Evolutionary conservation across 495 filamentous ascomycete genomes (phyloP).

Genomic region (Aspergillus leporis): DNA sequence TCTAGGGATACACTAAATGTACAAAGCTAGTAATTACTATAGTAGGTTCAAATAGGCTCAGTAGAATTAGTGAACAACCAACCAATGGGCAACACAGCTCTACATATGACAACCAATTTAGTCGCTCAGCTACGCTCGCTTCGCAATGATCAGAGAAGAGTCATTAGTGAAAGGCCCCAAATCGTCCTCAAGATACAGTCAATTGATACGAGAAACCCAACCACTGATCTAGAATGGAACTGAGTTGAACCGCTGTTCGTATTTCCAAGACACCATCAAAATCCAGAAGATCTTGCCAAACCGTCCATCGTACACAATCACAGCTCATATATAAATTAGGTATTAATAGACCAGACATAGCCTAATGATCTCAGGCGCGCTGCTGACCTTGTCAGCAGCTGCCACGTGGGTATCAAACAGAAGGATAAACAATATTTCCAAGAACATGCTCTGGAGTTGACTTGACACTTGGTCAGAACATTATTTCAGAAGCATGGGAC

Average conservation of each 20-base stretch:
- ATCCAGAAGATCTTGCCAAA: not conserved
- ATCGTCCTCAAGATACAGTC: too few relatives aligned
- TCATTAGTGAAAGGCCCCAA: too few relatives aligned
- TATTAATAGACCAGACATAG: not conserved
- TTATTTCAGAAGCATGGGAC: not conserved
- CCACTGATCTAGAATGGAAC: too few relatives aligned
- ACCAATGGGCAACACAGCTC: too few relatives aligned
- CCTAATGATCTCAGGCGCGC: not conserved
- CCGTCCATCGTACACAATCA: not conserved
- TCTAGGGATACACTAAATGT: too few relatives aligned
- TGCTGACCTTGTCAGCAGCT: not conserved
- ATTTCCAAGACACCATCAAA: not conserved
- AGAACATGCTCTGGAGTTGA: not conserved
- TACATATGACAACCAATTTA: too few relatives aligned
- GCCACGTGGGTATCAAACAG: conserved; percentile 2
- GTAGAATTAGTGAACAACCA: too few relatives aligned
- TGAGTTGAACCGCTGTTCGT: not conserved
- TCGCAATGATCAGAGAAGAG: too few relatives aligned
- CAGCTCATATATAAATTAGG: conserved; percentile 1
- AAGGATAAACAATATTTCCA: not conserved
- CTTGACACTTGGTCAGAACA: not conserved
- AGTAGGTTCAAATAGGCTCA: too few relatives aligned
- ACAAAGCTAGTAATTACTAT: too few relatives aligned
- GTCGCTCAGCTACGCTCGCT: too few relatives aligned
- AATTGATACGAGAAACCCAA: too few relatives aligned